A percentile compares a stretch with the other conserved stretches of the same genome.
These are phyloP conservation scores for Hamamelis virginiana DNA, from an alignment of 164 flowering plant genomes.

Conservation along the genomic window DNA sequence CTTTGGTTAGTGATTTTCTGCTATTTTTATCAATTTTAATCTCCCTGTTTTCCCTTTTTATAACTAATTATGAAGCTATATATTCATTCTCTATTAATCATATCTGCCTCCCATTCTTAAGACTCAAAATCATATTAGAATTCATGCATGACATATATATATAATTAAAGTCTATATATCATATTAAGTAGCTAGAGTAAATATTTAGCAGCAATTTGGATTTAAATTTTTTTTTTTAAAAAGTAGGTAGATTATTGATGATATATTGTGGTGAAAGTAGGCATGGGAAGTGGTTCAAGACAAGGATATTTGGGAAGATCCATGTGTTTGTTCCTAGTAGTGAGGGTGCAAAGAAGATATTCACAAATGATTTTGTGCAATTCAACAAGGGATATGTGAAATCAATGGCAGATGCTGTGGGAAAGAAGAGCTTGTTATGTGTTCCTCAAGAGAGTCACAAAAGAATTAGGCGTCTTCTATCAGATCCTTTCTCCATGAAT, in stretches of 20 bases:
- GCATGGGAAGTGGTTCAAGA: slow-evolving; percentile 46
- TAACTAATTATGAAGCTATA: not conserved
- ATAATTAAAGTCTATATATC: too few species aligned
- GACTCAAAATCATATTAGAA: too few species aligned
- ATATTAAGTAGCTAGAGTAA: too few species aligned
- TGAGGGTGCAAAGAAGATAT: slow-evolving; percentile 33
- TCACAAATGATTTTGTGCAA: slow-evolving; percentile 33
- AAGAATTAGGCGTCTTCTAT: slow-evolving; percentile 42
- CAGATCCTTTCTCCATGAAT: slow-evolving; percentile 43
- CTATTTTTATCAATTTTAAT: too few species aligned
- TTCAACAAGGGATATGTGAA: slow-evolving; percentile 47
- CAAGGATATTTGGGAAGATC: slow-evolving; percentile 39
- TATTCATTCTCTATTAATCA: not conserved
- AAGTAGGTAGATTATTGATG: too few species aligned
- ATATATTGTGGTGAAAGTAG: slow-evolving; percentile 18
- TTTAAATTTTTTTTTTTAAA: too few species aligned
- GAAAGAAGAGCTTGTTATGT: slow-evolving; percentile 36
- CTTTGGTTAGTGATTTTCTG: slow-evolving; percentile 21
- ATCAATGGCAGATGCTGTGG: slow-evolving; percentile 44
- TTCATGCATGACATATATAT: too few species aligned
- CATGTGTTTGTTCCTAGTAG: slow-evolving; percentile 43
- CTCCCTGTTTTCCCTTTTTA: not conserved
- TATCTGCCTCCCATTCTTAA: not conserved
- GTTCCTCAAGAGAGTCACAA: slow-evolving; percentile 37
- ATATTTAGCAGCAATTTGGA: too few species aligned